Base-by-base conservation (phyloP, 495 filamentous ascomycete species). In the Saxophila tyrrhenica region DNA sequence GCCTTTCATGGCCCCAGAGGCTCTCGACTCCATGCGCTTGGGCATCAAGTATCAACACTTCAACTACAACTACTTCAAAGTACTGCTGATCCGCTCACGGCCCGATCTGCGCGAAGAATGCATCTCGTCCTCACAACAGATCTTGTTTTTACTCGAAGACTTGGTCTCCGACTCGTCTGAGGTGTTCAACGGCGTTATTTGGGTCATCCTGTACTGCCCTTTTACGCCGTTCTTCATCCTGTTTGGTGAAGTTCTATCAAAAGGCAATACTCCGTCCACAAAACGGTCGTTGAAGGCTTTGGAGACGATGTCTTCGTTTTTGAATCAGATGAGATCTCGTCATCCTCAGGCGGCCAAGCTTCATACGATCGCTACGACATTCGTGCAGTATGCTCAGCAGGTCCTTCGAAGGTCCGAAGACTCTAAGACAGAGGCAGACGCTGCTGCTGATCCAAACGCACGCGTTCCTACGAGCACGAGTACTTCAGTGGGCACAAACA, bases 151-250 rank as follows among this genome's bases (percentile, higher is more conserved):
- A n/a, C 55, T 58, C 15, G 43, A 49, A 15, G 49, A 58, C 10
- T 20, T 52, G n/a, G 24, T 39, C 32, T 23, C 19, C 25, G 55
- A 49, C 43, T 22, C 25, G 7, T 25, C 48, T 19, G 53, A 55
- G 24, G 19, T 43, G n/a, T 54, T 39, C 32, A 53, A 19, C 29
- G 55, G 55, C n/a, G 13, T 58, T 2, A 21, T 48, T 16, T 58
- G 55, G 55, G 49, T 53, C 17, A 17, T 52, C 24, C 29, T 54
- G 16, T 52, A 32, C 25, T 48, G 20, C 22, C 55, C 55, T 7
- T 54, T 52, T 9, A 52, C 55, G 22, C 43, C 55, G 23, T 58
- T 58, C 25, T 23, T 52, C 11, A 25, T 48, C 2, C 24, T 52
- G 11, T 58, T 52, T 25, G 55, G 50, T 7, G 19, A 49, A 19